Evolutionary conservation across 2,329 filamentous ascomycete species (phyloP).

Genomic region (Chaetomium globosum): DNA sequence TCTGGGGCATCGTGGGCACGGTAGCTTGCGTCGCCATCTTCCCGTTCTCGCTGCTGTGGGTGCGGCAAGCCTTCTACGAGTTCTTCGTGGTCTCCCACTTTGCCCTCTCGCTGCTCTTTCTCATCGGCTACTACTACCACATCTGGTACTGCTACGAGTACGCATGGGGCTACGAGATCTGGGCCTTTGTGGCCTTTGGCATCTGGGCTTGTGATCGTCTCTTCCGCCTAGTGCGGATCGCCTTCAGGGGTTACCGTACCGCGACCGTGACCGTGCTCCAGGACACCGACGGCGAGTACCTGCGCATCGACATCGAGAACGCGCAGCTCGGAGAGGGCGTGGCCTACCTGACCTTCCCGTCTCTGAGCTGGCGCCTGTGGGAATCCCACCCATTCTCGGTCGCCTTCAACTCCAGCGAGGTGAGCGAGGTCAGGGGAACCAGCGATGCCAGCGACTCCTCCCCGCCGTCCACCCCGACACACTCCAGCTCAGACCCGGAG

Average conservation of each 20-base stretch:
- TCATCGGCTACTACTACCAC: slow-evolving; percentile 44
- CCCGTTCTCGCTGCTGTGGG: slow-evolving; percentile 38
- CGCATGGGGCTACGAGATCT: slow-evolving; percentile 47
- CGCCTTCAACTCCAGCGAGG: slow-evolving; percentile 21
- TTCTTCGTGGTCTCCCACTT: slow-evolving; percentile 43
- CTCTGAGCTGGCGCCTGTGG: slow-evolving; percentile 44
- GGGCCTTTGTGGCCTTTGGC: slow-evolving; percentile 40
- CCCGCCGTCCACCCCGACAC: neutral
- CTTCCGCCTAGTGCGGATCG: slow-evolving; percentile 38
- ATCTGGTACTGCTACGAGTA: slow-evolving; percentile 43
- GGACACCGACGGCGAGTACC: slow-evolving; percentile 39
- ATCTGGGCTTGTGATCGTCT: slow-evolving; percentile 42
- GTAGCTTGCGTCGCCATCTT: slow-evolving; percentile 39
- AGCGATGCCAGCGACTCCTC: neutral
- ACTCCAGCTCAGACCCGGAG: neutral
- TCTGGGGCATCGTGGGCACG: slow-evolving; percentile 49
- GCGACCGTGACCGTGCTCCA: slow-evolving; percentile 30
- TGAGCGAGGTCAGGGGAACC: neutral
- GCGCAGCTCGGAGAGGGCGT: slow-evolving; percentile 36
- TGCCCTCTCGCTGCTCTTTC: slow-evolving; percentile 40
- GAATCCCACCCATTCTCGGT: slow-evolving; percentile 46
- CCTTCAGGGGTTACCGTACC: slow-evolving; percentile 18
- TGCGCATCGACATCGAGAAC: slow-evolving; percentile 41
- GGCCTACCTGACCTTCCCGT: slow-evolving; percentile 45
- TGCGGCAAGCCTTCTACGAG: slow-evolving; percentile 48